Conservation (phyloP, 1,284 basidiomycete genomes). For the Rhodotorula sp. region DNA sequence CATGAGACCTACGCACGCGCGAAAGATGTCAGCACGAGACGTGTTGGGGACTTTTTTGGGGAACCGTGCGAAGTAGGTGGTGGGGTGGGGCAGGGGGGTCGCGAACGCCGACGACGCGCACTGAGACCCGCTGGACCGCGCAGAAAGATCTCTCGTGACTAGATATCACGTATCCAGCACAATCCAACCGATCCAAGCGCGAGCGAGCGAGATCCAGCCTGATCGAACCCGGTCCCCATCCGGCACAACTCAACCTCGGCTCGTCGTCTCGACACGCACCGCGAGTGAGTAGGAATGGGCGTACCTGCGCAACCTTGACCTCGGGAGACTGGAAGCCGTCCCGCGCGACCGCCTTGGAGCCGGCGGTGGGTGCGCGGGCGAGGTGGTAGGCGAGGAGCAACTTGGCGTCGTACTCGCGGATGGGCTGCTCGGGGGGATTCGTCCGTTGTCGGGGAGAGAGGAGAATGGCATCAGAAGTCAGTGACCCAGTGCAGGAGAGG, state of each 20-base stretch:
- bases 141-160: too few relatives aligned
- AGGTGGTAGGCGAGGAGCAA: constrained; percentile 92
- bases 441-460: too few relatives aligned
- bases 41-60: not conserved
- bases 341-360: constrained; percentile 56
- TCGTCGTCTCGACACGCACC: too few relatives aligned
- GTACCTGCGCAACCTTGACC: constrained; percentile 62
- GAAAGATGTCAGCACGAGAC: not conserved
- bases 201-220: not conserved
- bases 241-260: too few relatives aligned
- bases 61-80: not conserved
- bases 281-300: constrained; percentile 9
- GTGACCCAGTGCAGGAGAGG: too few relatives aligned
- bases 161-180: too few relatives aligned
- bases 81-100: not conserved
- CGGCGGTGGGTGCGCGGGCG: constrained; percentile 70
- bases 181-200: too few relatives aligned
- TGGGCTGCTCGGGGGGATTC: constrained; percentile 13
- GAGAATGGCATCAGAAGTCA: too few relatives aligned
- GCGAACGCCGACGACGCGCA: too few relatives aligned
- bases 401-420: constrained; percentile 59
- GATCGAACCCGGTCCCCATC: not conserved
- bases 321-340: constrained; percentile 56
- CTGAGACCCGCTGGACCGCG: too few relatives aligned
- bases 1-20: constrained; percentile 60